Conservation (phyloP, 495 filamentous ascomycete species). For the Penicillium atrosanguineum region DNA sequence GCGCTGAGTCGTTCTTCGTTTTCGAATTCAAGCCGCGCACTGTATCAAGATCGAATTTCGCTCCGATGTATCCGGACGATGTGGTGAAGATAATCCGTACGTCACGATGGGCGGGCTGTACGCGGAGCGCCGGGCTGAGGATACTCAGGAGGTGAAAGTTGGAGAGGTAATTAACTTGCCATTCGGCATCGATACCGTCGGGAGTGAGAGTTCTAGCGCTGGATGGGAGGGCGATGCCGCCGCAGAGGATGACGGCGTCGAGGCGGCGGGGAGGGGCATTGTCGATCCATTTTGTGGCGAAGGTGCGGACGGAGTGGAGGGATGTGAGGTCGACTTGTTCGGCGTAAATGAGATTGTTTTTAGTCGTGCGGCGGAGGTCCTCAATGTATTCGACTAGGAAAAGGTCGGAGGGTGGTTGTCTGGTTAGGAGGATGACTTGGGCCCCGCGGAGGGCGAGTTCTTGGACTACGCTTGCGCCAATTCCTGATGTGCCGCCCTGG, state of each 20-base stretch:
- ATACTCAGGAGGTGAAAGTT: constrained; percentile 95
- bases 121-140: constrained; percentile 79
- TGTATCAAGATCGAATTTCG: constrained; percentile 55
- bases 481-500: constrained; percentile 89
- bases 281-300: constrained; percentile 99
- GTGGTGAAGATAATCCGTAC: constrained; percentile 83
- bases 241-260: constrained; percentile 90
- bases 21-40: constrained; percentile 5
- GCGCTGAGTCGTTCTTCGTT: constrained; percentile 13
- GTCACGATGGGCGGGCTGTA: constrained; percentile 90
- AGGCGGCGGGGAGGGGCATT: constrained; percentile 88
- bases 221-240: constrained; percentile 63
- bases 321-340: constrained; percentile 90
- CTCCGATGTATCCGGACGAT: constrained; percentile 80
- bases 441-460: constrained; percentile 80
- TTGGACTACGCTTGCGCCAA: constrained; percentile 72
- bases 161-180: constrained; percentile 92
- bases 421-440: constrained; percentile 87
- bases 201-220: constrained; percentile 51
- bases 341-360: constrained; percentile 88
- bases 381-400: constrained; percentile 92
- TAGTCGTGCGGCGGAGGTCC: constrained; percentile 74
- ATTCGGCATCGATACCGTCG: constrained; percentile 83
- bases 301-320: constrained; percentile 81
- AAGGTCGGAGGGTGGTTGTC: constrained; percentile 72